Evolutionary conservation across 1,139 yeast genomes (phyloP), one percentile per base, ranked within the genome.

Genomic region (Sugiyamaella neomexicana): DNA sequence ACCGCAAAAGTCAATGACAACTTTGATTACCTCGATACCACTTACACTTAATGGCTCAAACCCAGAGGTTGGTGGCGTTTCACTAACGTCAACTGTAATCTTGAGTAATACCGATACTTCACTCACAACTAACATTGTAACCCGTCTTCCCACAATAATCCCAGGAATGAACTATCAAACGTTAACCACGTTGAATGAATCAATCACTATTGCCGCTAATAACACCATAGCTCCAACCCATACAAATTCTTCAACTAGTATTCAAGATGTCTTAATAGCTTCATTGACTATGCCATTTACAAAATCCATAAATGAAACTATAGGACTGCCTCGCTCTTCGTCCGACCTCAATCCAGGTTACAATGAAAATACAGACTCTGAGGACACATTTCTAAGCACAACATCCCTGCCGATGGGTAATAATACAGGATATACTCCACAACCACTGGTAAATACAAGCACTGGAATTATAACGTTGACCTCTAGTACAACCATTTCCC

Each of bases 401-500:
- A 20, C 25, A 3, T 5, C 25, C 25, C 25, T 20, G 5, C 25
- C 25, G 5, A 20, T 20, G 25, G 25, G 3, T 12, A 9, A 6
- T 34, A 13, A n/a, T n/a, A n/a, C 16, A 34, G 38, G 9, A 12
- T 6, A n/a, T 13, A 34, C 2, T 13, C 8, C 38, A 6, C 38
- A 34, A 4, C 16, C 38, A 12, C 8, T 13, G 8, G 38, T 13
- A 2, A 34, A 25, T 10, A 23, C 16, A 40, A 40, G 17, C 15
- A 42, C 16, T n/a, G 17, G 40, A 8, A 31, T 34, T 2, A 34
- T 15, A 6, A 39, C 41, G 17, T 38, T 36, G 12, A 42, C 41
- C 13, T 29, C 37, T 4, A 25, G 32, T 9, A 29, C 46, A 5
- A 32, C 20, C 27, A 40, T 46, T 10, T 50, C 53, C 13, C 41